A percentile compares a stretch with the other conserved stretches of the same genome.
phyloP scores from a whole-genome alignment of 2,329 filamentous ascomycete genomes.

The Eurotiales sp. region DNA sequence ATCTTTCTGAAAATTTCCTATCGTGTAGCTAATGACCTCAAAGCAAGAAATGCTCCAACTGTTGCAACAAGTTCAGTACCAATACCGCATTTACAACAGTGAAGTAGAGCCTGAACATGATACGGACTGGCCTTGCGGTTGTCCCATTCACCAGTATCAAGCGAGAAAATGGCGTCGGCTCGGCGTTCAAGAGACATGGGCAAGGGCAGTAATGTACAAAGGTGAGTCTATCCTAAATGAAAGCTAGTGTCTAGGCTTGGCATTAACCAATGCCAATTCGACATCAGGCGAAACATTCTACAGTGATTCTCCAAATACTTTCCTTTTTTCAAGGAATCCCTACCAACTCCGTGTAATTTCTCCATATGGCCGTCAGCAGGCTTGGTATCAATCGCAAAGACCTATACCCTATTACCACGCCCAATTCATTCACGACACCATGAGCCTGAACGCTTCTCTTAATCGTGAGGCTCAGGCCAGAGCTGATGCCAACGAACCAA shows the following conservation, averaged over 20 bases:
- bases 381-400: constrained; percentile 18
- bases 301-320: constrained; percentile 11
- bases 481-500: constrained; percentile 34
- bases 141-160: constrained; percentile 40
- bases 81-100: constrained; percentile 42
- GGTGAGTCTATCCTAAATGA: constrained; percentile 35
- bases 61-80: constrained; percentile 39
- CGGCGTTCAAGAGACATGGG: constrained; percentile 40
- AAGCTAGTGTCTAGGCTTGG: constrained; percentile 13
- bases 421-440: constrained; percentile 33
- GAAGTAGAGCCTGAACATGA: constrained; percentile 49
- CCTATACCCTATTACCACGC: constrained; percentile 32
- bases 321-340: constrained; percentile 30
- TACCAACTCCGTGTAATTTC: constrained; percentile 31
- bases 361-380: constrained; percentile 31
- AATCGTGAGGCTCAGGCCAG: constrained; percentile 34
- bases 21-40: neutral
- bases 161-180: constrained; percentile 34
- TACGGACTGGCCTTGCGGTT: constrained; percentile 36
- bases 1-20: neutral
- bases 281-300: constrained; percentile 10
- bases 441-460: constrained; percentile 32
- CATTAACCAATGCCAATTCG: neutral
- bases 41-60: constrained; percentile 44
- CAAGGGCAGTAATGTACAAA: constrained; percentile 47